Percentiles rank a stretch among this genome's conserved stretches.
Conservation (phyloP, 2,329 filamentous ascomycete species). For the Botryotinia calthae region DNA sequence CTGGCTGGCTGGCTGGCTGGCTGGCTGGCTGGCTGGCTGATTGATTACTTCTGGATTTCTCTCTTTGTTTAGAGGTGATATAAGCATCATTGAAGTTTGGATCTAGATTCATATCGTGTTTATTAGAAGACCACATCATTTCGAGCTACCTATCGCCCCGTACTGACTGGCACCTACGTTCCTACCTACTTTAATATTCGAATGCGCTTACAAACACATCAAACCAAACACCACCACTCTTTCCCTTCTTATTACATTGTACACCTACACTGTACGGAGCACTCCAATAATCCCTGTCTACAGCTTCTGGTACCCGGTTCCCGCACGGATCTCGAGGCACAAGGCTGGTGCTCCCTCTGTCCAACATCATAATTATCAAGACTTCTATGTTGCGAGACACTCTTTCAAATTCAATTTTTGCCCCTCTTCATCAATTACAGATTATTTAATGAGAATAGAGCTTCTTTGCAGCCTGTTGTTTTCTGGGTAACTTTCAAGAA, state of each 20-base stretch:
- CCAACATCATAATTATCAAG: slow-evolving; percentile 14
- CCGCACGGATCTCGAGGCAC: slow-evolving; percentile 17
- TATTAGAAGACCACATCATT: neutral
- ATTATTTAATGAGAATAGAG: slow-evolving; percentile 12
- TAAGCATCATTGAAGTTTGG: neutral
- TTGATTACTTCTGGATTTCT: neutral
- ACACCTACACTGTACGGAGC: neutral
- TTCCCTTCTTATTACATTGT: neutral
- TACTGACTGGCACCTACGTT: neutral
- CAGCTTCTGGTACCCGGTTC: neutral
- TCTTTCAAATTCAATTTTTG: slow-evolving; percentile 12
- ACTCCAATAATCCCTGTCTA: neutral
- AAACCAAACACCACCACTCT: neutral
- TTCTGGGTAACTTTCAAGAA: slow-evolving; percentile 4
- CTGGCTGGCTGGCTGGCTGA: no score
- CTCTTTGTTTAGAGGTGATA: neutral
- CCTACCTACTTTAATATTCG: neutral
- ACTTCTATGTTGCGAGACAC: slow-evolving; percentile 14
- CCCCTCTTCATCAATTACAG: slow-evolving; percentile 16
- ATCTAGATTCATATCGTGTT: neutral
- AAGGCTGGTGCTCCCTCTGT: slow-evolving; percentile 19
- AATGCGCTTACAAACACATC: neutral
- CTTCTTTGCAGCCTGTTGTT: neutral
- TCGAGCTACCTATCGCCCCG: neutral
- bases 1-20: neutral